A percentile compares a stretch with the other conserved stretches of the same genome.
Conservation (phyloP, 352 stramenopile species). For the Pythium aristosporum region DNA sequence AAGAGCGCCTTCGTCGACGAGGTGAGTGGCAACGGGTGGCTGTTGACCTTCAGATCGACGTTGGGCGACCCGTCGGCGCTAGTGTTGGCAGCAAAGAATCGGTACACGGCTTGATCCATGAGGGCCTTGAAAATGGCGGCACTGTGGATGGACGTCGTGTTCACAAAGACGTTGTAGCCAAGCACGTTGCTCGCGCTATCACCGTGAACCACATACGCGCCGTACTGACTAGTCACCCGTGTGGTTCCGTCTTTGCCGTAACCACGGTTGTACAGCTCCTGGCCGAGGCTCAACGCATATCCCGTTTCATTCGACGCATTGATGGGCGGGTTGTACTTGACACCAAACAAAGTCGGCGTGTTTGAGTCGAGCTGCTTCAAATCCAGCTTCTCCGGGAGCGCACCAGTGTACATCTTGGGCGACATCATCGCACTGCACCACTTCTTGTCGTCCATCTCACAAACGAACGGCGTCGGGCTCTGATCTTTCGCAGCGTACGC, state of each 20-base stretch:
- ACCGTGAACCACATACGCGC: constrained; percentile 39
- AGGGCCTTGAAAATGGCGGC: constrained; percentile 62
- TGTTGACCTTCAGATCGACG: constrained; percentile 49
- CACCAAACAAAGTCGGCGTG: constrained; percentile 52
- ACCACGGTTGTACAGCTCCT: constrained; percentile 53
- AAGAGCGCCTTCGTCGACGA: constrained; percentile 38
- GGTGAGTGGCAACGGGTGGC: constrained; percentile 49
- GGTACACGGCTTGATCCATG: constrained; percentile 60
- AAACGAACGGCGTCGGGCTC: constrained; percentile 48
- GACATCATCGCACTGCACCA: constrained; percentile 46
- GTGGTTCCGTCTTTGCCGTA: constrained; percentile 4
- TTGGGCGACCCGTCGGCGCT: constrained; percentile 12
- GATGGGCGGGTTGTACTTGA: constrained; percentile 49
- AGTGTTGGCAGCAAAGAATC: constrained; percentile 42
- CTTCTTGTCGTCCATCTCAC: constrained; percentile 29
- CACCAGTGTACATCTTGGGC: constrained; percentile 36
- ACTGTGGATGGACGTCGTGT: constrained; percentile 56
- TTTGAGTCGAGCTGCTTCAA: constrained; percentile 31
- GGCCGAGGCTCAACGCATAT: constrained; percentile 40
- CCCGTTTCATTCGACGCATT: constrained; percentile 48
- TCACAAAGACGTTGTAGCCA: constrained; percentile 67
- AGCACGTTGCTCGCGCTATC: constrained; percentile 44
- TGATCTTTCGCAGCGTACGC: constrained; percentile 25
- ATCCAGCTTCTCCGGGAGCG: constrained; percentile 24
- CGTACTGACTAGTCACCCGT: constrained; percentile 26